phyloP scores from a whole-genome alignment of 208 protist genomes.

The Wallacemonas collosoma region DNA sequence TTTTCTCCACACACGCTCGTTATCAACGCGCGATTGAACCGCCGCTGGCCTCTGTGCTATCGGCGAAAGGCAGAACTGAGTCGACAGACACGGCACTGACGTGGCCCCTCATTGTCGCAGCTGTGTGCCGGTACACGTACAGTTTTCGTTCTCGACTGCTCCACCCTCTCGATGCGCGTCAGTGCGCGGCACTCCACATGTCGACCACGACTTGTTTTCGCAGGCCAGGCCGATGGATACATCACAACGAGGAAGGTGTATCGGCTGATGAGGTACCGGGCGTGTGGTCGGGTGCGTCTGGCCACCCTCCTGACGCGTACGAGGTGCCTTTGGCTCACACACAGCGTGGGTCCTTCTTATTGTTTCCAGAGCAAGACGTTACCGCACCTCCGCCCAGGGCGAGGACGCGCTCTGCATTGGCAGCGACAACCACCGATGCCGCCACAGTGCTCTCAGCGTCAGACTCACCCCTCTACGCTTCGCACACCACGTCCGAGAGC shows the following conservation, averaged over 20 bases:
- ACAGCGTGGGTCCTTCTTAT: slow-evolving; percentile 14
- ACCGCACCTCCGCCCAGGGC: background rate
- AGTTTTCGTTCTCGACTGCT: slow-evolving; percentile 26
- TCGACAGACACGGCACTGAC: background rate
- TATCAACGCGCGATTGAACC: background rate
- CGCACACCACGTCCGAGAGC: background rate
- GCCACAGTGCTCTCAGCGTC: too few relatives aligned
- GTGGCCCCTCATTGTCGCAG: background rate
- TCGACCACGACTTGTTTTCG: background rate
- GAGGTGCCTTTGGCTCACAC: background rate
- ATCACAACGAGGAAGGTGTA: too few relatives aligned
- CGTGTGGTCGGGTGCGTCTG: too few relatives aligned
- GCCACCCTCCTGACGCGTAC: too few relatives aligned
- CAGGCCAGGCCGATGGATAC: too few relatives aligned
- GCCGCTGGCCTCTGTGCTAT: background rate
- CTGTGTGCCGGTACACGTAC: slow-evolving; percentile 44
- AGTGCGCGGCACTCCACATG: background rate
- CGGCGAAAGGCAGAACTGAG: background rate
- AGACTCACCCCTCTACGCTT: too few relatives aligned
- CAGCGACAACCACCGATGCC: too few relatives aligned
- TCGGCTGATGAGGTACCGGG: too few relatives aligned
- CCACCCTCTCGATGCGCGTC: slow-evolving; percentile 14
- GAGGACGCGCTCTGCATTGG: too few relatives aligned
- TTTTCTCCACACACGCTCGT: background rate
- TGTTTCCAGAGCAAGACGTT: slow-evolving; percentile 3